Evolutionary conservation across 2,329 filamentous ascomycete genomes (phyloP).

Genomic region (Thermothelomyces thermophilus): DNA sequence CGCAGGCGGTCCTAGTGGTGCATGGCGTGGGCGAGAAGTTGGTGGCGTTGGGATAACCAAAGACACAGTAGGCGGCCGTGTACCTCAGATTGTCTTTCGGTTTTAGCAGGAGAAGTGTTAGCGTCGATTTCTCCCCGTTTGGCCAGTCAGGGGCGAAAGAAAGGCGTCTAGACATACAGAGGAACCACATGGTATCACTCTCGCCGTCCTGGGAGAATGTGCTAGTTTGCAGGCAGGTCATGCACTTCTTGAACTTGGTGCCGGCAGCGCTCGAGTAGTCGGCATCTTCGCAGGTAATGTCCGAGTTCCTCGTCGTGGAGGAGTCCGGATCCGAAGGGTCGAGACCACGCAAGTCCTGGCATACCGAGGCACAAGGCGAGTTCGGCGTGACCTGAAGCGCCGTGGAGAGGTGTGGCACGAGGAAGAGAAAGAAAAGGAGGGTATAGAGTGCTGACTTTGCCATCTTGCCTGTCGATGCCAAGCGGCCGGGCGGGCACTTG

Average conservation of each 20-base stretch:
- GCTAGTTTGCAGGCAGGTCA: conserved; percentile 48
- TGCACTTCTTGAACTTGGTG: conserved; percentile 42
- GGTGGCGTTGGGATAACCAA: conserved; percentile 45
- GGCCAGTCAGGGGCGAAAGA: too few relatives aligned
- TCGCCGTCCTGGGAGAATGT: conserved; percentile 40
- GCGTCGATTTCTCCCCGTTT: too few relatives aligned
- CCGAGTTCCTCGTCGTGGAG: conserved; percentile 37
- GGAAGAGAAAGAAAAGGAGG: conserved; percentile 19
- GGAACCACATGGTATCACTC: conserved; percentile 50
- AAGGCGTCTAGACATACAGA: conserved; percentile 35
- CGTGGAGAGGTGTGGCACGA: conserved; percentile 28
- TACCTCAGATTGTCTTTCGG: conserved; percentile 47
- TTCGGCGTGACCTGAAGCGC: conserved; percentile 46
- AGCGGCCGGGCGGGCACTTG: too few relatives aligned
- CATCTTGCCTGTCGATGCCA: conserved; percentile 10
- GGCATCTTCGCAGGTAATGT: conserved; percentile 44
- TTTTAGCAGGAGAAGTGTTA: conserved; percentile 15
- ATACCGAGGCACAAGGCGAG: conserved; percentile 48
- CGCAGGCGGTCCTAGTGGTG: conserved; percentile 45
- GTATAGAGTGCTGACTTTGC: conserved; percentile 7
- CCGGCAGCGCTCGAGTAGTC: conserved; percentile 36
- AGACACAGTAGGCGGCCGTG: conserved; percentile 46
- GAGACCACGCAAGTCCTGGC: conserved; percentile 37
- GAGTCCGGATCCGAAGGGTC: conserved; percentile 41
- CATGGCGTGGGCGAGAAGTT: conserved; percentile 42